Percentiles rank a stretch among this genome's conserved stretches.
These are phyloP conservation scores for Cryphonectria carpinicola DNA, from an alignment of 2,329 filamentous ascomycete genomes.

Conservation along the genomic window DNA sequence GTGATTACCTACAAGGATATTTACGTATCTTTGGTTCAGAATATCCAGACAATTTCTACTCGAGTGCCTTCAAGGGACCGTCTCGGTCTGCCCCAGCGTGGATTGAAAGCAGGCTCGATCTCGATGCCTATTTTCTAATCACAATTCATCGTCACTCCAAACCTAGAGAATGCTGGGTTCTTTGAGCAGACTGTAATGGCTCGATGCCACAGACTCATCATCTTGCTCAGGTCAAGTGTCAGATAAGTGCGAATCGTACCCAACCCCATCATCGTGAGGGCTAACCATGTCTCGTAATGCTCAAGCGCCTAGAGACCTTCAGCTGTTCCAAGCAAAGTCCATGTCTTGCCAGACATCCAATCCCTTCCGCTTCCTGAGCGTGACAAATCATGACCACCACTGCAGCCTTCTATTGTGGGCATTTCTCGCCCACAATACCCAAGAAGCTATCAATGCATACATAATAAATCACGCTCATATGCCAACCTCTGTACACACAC, in stretches of 20 bases:
- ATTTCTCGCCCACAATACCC: not conserved
- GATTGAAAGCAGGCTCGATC: not conserved
- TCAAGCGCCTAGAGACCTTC: not conserved
- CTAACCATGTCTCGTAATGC: not conserved
- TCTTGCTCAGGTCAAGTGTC: not conserved
- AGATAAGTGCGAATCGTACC: not conserved
- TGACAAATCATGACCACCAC: conserved; percentile 28
- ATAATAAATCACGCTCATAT: not conserved
- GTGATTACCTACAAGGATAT: not conserved
- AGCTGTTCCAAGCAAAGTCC: not conserved
- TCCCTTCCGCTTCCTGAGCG: conserved; percentile 46
- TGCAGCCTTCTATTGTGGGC: not conserved
- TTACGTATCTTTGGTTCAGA: not conserved
- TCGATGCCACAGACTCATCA: not conserved
- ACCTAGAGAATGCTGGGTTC: not conserved
- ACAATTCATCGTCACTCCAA: not conserved
- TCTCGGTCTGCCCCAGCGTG: not conserved
- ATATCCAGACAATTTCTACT: not conserved
- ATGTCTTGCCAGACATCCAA: conserved; percentile 42
- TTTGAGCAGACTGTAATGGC: not conserved
- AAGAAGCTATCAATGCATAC: not conserved
- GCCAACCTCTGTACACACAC: not conserved
- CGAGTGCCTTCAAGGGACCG: too few species aligned
- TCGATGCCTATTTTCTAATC: not conserved
- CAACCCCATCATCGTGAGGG: not conserved